Base-by-base conservation (phyloP, 169 alveolate genomes). In the Babesia ovata region DNA sequence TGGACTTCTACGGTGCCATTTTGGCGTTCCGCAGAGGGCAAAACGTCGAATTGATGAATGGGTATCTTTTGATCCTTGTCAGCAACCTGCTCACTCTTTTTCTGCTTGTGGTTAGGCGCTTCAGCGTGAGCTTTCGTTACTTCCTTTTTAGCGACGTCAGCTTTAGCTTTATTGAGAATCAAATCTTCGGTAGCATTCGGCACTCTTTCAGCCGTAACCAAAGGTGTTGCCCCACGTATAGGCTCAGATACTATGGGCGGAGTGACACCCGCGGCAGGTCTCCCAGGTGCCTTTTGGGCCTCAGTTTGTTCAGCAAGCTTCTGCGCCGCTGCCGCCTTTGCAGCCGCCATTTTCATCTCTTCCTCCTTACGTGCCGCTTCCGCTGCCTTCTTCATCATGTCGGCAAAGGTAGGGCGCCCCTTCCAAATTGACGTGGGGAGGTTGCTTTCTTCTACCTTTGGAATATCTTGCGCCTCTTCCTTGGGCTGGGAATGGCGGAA, bases 401-500 rank as follows among this genome's bases (percentile, higher is more conserved):
- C 65, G 24, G 71, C 70, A 22, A 63, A 60, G 24, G 48, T 54
- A n/a, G 61, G 63, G 53, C 71, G 39, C 26, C 81, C 71, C 36
- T 67, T 56, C 63, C 74, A 70, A 60, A 49, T 26, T 0, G 69
- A 28, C 26, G 50, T 19, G 33, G 69, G 2, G 8, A 13, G 56
- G 29, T 19, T 39, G 11, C 50, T 16, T n/a, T 57, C 63, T 28
- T 45, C 63, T n/a, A 24, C 50, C 39, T 69, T 56, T 22, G 72
- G 33, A 61, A 19, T 29, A 42, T 69, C 50, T 29, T 48, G 39
- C 22, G 57, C 53, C n/a, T 24, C 50, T 2, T 14, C 24, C 56
- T 67, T 26, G 22, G 66, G 26, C 0, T 24, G 6, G 12, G 63
- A 46, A 28, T n/a, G 48, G 17, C 75, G 63, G 74, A 75, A 65